phyloP scores from a whole-genome alignment of 371 early-diverging fungal species.

The Phascolomyces articulosus region DNA sequence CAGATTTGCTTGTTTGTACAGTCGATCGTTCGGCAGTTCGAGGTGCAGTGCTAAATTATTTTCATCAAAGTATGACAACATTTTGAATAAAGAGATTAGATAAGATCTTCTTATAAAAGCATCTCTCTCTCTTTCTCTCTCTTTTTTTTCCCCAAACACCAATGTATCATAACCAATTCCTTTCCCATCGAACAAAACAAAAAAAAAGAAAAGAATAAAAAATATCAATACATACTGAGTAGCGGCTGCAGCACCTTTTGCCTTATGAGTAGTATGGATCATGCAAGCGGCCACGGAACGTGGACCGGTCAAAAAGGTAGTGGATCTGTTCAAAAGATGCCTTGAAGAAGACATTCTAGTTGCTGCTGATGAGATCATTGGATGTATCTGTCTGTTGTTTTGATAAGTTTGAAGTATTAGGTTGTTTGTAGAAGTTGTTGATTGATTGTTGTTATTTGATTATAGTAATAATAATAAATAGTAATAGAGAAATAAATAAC shows the following conservation, averaged over 20 bases:
- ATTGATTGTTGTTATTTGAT: too few species aligned
- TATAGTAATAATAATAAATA: constrained; percentile 1
- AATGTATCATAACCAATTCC: too few species aligned
- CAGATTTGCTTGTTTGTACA: constrained; percentile 2
- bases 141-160: too few species aligned
- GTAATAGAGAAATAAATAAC: background rate
- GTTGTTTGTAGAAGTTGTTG: too few species aligned
- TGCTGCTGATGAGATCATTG: constrained; percentile 20
- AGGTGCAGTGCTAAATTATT: constrained; percentile 10
- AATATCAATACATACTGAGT: constrained; percentile 10
- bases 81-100: too few species aligned
- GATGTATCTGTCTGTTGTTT: too few species aligned
- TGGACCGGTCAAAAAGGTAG: constrained; percentile 7
- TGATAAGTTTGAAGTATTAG: too few species aligned
- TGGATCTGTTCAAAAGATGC: constrained; percentile 14
- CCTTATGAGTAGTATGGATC: constrained; percentile 29
- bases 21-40: constrained; percentile 14
- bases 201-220: background rate
- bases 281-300: constrained; percentile 26
- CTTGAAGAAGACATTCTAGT: constrained; percentile 27
- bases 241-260: constrained; percentile 26
- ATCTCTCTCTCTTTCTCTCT: too few species aligned
- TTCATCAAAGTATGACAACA: background rate
- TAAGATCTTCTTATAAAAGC: too few species aligned
- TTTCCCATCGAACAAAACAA: too few species aligned